Evolutionary conservation across 1,139 yeast species (phyloP).

Genomic region (Candida albicans): DNA sequence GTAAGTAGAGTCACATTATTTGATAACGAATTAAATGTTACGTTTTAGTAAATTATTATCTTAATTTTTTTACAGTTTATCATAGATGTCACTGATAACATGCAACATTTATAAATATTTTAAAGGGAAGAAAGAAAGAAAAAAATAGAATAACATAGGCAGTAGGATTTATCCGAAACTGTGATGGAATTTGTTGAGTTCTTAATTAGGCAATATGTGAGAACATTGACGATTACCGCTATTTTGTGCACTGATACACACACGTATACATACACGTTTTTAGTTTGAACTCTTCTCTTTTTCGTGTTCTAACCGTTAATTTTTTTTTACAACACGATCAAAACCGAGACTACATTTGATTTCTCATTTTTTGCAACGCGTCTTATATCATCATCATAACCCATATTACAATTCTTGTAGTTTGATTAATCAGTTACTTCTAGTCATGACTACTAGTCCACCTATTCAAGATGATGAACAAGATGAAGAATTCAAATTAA

Average conservation of each 20-base stretch:
- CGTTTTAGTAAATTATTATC: not conserved
- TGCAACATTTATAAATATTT: not conserved
- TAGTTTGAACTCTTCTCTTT: no score
- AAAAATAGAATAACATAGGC: not conserved
- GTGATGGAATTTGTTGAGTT: no score
- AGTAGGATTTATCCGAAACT: not conserved
- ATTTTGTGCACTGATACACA: no score
- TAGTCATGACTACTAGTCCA: slow-evolving; percentile 8
- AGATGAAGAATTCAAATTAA: slow-evolving; percentile 10
- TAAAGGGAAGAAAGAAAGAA: not conserved
- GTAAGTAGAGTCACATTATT: not conserved
- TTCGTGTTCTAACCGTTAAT: not conserved
- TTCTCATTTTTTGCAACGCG: no score
- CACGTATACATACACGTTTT: no score
- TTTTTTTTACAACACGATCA: not conserved
- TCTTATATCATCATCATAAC: not conserved
- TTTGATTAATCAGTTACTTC: not conserved
- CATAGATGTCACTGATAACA: slow-evolving; percentile 1
- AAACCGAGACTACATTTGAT: no score
- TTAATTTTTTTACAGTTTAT: slow-evolving; percentile 8
- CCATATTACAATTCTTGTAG: not conserved
- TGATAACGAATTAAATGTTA: no score
- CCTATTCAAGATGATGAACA: slow-evolving; percentile 9
- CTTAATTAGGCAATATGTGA: no score
- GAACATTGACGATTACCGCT: no score